These are phyloP conservation scores for Pseudocercospora fijiensis DNA, from an alignment of 2,329 filamentous ascomycete genomes.

Conservation along the genomic window DNA sequence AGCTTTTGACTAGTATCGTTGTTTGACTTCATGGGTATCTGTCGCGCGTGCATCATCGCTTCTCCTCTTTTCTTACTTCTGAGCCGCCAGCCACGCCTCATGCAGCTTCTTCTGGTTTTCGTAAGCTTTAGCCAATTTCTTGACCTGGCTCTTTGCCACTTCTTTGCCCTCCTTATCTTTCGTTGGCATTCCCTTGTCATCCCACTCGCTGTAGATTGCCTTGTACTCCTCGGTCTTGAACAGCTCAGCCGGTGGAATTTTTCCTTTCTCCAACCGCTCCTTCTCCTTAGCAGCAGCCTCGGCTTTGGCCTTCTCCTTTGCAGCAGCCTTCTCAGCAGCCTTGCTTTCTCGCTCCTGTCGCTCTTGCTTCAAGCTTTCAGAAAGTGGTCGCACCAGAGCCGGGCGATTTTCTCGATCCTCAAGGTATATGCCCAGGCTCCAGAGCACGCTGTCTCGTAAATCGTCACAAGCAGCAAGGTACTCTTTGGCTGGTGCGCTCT, in stretches of 20 bases:
- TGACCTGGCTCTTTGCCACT: slow-evolving; percentile 72
- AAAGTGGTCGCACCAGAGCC: slow-evolving; percentile 70
- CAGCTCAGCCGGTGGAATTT: slow-evolving; percentile 58
- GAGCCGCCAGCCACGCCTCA: slow-evolving; percentile 54
- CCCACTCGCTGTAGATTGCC: slow-evolving; percentile 77
- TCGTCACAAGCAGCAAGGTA: slow-evolving; percentile 75
- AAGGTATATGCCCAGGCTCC: slow-evolving; percentile 79
- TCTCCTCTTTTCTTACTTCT: slow-evolving; percentile 8
- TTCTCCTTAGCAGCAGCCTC: slow-evolving; percentile 51
- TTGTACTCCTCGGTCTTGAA: slow-evolving; percentile 59
- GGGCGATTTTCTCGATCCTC: slow-evolving; percentile 71
- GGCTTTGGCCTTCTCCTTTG: slow-evolving; percentile 52
- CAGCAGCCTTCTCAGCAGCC: slow-evolving; percentile 49
- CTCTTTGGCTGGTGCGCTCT: slow-evolving; percentile 60
- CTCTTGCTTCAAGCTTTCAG: slow-evolving; percentile 51
- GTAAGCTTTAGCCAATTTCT: slow-evolving; percentile 88
- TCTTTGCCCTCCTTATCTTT: slow-evolving; percentile 76
- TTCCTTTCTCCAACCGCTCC: slow-evolving; percentile 55
- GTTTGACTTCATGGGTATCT: not conserved
- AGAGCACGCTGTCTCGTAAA: slow-evolving; percentile 77
- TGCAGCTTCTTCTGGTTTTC: slow-evolving; percentile 84
- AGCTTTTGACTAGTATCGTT: not conserved
- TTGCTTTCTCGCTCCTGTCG: slow-evolving; percentile 55
- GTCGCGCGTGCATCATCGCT: not conserved
- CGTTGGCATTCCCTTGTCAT: slow-evolving; percentile 75